A percentile compares a stretch with the other conserved stretches of the same genome.
Conservation (phyloP, 257 asterid genomes). For the Orobanche coerulescens region DNA sequence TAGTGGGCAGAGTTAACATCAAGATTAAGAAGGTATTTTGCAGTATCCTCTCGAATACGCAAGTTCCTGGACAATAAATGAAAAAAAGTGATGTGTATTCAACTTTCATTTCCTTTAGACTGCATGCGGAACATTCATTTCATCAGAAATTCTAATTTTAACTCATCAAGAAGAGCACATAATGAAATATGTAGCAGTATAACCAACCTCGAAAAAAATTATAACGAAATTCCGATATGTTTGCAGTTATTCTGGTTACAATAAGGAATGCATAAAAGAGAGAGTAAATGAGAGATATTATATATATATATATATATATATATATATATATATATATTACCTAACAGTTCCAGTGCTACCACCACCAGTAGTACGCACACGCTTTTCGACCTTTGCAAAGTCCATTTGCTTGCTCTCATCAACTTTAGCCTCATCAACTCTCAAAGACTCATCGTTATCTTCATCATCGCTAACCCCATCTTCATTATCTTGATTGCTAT, state of each 20-base stretch:
- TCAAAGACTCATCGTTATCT: constrained; percentile 57
- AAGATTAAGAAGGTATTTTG: constrained; percentile 94
- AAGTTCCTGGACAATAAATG: constrained; percentile 52
- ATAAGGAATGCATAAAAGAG: background rate
- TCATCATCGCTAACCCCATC: constrained; percentile 79
- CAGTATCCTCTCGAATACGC: constrained; percentile 95
- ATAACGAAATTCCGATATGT: background rate
- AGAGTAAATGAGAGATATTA: background rate
- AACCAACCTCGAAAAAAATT: background rate
- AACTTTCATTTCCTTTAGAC: background rate
- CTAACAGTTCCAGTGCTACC: constrained; percentile 99
- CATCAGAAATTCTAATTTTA: background rate
- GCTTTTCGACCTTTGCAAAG: constrained; percentile 96
- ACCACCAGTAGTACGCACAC: constrained; percentile 99
- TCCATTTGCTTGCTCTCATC: constrained; percentile 99
- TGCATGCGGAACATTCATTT: background rate
- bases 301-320: background rate
- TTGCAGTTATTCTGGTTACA: background rate
- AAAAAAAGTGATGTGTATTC: constrained; percentile 10
- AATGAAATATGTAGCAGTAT: background rate
- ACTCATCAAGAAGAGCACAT: background rate
- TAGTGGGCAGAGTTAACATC: constrained; percentile 89
- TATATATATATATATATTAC: constrained; percentile 24
- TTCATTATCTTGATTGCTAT: constrained; percentile 43
- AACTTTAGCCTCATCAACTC: constrained; percentile 89